A percentile compares a stretch with the other conserved stretches of the same genome.
These are phyloP conservation scores for Carpinus viminea DNA, from an alignment of 306 rosid genomes.

Conservation along the genomic window DNA sequence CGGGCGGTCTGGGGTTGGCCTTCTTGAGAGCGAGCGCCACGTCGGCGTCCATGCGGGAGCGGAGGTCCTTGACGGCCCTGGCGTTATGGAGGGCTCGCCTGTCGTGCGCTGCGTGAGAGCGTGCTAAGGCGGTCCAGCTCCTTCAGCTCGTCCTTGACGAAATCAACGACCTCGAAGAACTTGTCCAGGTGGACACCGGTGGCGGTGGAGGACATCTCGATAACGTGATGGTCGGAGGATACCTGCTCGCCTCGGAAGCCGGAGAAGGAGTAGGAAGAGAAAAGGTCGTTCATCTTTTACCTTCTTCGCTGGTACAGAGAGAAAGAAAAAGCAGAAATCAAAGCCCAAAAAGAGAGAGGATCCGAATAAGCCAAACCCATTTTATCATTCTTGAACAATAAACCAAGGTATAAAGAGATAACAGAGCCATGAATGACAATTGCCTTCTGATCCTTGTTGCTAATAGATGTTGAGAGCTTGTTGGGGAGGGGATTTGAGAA, in stretches of 20 bases:
- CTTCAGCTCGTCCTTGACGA: slow-evolving; percentile 71
- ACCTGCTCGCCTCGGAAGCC: slow-evolving; percentile 57
- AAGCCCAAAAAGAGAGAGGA: too few relatives aligned
- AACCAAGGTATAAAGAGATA: too few relatives aligned
- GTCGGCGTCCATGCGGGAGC: slow-evolving; percentile 84
- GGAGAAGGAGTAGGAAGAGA: slow-evolving; percentile 65
- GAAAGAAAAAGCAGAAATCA: too few relatives aligned
- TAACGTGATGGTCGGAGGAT: slow-evolving; percentile 45
- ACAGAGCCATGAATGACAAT: too few relatives aligned
- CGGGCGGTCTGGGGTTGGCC: too few relatives aligned
- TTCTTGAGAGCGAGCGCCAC: slow-evolving; percentile 70
- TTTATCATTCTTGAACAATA: too few relatives aligned
- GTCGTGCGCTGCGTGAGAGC: slow-evolving; percentile 50
- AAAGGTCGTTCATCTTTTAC: slow-evolving; percentile 64
- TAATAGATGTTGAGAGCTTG: too few relatives aligned
- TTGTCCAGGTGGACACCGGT: slow-evolving; percentile 59
- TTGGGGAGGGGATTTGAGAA: too few relatives aligned
- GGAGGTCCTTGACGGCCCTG: slow-evolving; percentile 66
- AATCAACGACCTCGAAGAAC: slow-evolving; percentile 77
- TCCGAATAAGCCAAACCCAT: too few relatives aligned
- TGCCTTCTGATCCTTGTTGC: too few relatives aligned
- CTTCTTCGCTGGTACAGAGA: neutral
- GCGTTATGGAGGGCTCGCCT: slow-evolving; percentile 79
- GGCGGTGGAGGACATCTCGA: slow-evolving; percentile 52
- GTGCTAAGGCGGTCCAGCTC: slow-evolving; percentile 58